Evolutionary conservation across 257 asterid species (phyloP).

Genomic region (Penstemon eatonii): DNA sequence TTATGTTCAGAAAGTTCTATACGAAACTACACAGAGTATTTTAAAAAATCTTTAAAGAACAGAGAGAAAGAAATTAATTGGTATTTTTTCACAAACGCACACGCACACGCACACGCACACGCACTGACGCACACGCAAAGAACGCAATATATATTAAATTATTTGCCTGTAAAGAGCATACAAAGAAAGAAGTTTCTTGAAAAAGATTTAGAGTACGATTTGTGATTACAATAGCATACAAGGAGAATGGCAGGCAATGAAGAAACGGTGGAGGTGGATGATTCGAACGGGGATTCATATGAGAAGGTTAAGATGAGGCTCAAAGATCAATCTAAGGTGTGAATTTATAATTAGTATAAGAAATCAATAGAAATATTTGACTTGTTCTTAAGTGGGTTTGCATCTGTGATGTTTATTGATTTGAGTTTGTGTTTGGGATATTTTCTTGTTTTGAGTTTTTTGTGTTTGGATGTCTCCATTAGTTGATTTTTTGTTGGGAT

Average conservation of each 20-base stretch:
- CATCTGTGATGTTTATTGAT: neutral
- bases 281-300: slow-evolving; percentile 49
- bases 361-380: too few species aligned
- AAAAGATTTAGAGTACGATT: neutral
- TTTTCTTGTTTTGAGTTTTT: slow-evolving; percentile 18
- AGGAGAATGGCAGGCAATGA: slow-evolving; percentile 52
- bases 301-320: slow-evolving; percentile 51
- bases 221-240: neutral
- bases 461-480: neutral
- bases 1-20: too few species aligned
- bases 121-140: too few species aligned
- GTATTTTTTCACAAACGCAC: too few species aligned
- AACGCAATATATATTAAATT: too few species aligned
- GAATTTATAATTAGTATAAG: neutral
- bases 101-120: too few species aligned
- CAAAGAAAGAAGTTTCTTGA: too few species aligned
- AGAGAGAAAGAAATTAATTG: too few species aligned
- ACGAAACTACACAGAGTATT: too few species aligned
- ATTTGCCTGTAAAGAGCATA: too few species aligned
- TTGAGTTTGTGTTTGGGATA: neutral
- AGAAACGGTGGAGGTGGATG: slow-evolving; percentile 58
- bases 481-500: neutral
- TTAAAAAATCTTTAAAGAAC: too few species aligned
- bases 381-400: neutral
- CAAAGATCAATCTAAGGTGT: slow-evolving; percentile 83